These are phyloP conservation scores for Podospora pseudocomata DNA, from an alignment of 495 filamentous ascomycete species.

Conservation along the genomic window DNA sequence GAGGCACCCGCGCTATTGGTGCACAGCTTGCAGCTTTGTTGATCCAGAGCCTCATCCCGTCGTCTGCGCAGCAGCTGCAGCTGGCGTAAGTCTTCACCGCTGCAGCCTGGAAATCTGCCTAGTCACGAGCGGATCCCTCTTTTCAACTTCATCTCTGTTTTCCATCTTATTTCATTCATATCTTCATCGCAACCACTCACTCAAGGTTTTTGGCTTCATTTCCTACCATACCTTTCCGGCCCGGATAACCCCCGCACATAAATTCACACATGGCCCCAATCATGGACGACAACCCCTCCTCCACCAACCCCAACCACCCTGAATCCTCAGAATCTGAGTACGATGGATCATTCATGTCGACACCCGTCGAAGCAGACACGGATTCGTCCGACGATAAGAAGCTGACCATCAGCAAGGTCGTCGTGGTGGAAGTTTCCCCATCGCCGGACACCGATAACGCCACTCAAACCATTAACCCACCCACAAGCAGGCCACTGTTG, in stretches of 20 bases:
- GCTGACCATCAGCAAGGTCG: background rate
- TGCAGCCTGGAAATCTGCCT: background rate
- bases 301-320: background rate
- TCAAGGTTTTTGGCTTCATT: background rate
- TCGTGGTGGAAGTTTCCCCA: background rate
- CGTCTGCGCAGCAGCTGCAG: background rate
- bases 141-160: background rate
- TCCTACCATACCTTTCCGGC: background rate
- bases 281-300: background rate
- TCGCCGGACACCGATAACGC: background rate
- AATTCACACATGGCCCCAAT: background rate
- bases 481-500: background rate
- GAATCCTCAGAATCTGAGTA: background rate
- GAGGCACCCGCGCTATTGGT: background rate
- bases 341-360: background rate
- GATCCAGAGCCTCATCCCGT: background rate
- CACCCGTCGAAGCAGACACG: background rate
- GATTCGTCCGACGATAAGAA: background rate
- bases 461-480: background rate
- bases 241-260: background rate
- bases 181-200: background rate
- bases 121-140: background rate
- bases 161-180: background rate
- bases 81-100: background rate
- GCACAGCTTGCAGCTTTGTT: background rate